Base-by-base conservation (phyloP, 192 early-diverging fungal genomes). In the Podila horticola region DNA sequence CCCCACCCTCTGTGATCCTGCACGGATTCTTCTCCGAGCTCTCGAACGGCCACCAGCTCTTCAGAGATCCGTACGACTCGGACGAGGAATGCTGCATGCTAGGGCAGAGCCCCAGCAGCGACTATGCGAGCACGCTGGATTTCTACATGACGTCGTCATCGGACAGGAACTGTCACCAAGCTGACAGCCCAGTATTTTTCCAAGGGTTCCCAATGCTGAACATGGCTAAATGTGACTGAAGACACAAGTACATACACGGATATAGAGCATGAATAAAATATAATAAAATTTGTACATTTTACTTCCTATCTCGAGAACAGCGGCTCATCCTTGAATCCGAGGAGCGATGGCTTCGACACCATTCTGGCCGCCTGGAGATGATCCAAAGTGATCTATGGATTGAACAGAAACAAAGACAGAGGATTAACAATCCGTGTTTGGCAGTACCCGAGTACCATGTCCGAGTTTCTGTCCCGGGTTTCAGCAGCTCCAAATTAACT, bases 301-400 rank as follows among this genome's bases (percentile, higher is more conserved):
- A 11, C 45, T 0, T 30, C 62, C 62, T 31, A 77, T 26, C 64
- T 61, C 19, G 50, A 55, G 20, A 77, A 71, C 5, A 66, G 11
- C 6, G 64, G 64, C 6, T 38, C 19, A 51, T 67, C 48, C 26
- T 79, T 38, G 57, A 71, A 71, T 13, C 65, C 69, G 6, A 71
- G 64, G 19, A 79, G 45, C 0, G 75, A 79, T 3, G 75, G 75
- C 36, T 79, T 79, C 2, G 75, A 68, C 19, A 72, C 66, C 5
- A 19, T 31, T 30, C 64, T 79, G 28, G 76, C 76, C 5, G 76
- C 66, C 24, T 72, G 63, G 38, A 79, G 31, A 66, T 79, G 76
- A 4, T 58, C 15, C 6, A 58, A 20, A 45, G 58, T 34, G 22
- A 79, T 72, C 76, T 79, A 69, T 2, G 20, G 5, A 49, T 38